Percentiles rank a stretch among this genome's conserved stretches.
These are phyloP conservation scores for Rhododendron molle DNA, from an alignment of 148 eudicot species.

Conservation along the genomic window DNA sequence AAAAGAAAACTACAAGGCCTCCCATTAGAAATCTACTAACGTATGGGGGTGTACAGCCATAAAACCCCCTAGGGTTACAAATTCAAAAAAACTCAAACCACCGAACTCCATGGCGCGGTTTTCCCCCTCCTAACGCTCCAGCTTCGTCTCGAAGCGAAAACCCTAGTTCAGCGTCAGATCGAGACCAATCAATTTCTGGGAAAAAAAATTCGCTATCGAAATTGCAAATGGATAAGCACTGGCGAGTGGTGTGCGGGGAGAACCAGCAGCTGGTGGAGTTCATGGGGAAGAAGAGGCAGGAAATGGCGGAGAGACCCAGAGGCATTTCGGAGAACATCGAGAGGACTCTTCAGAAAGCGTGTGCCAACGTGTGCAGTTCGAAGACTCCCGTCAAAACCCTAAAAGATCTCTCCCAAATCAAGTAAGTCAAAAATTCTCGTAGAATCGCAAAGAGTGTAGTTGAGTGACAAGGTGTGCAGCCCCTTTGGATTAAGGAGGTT, in stretches of 20 bases:
- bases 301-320: constrained; percentile 40
- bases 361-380: constrained; percentile 42
- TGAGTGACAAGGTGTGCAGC: background rate
- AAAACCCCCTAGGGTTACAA: background rate
- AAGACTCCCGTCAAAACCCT: constrained; percentile 50
- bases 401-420: constrained; percentile 56
- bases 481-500: background rate
- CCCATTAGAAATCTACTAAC: background rate
- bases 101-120: background rate
- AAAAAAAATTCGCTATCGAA: background rate
- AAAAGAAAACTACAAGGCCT: background rate
- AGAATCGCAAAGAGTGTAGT: background rate
- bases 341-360: constrained; percentile 47
- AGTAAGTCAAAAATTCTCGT: constrained; percentile 38
- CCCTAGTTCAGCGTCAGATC: background rate
- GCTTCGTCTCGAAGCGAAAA: background rate
- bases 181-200: background rate
- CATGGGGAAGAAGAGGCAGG: constrained; percentile 53
- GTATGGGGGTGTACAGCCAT: background rate
- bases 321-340: constrained; percentile 43
- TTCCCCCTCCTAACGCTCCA: background rate
- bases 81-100: background rate
- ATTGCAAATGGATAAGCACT: constrained; percentile 30
- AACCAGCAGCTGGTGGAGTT: constrained; percentile 49
- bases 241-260: constrained; percentile 44